Evolutionary conservation across 176 grass and related monocot species (phyloP).

Genomic region (Aegilops umbellulata): DNA sequence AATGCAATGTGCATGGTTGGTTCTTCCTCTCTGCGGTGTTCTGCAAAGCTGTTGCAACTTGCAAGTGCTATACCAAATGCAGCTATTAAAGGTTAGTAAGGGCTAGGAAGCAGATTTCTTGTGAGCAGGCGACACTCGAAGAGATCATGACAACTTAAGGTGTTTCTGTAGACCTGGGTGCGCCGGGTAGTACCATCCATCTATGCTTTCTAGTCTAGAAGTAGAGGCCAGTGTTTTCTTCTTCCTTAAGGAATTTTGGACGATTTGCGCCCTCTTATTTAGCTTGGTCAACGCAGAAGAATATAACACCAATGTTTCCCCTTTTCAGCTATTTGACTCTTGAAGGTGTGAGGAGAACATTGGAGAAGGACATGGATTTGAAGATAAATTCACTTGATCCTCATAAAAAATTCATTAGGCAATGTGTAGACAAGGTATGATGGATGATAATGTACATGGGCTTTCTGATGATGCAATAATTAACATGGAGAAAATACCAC

Average conservation of each 20-base stretch:
- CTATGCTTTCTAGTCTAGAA: not conserved
- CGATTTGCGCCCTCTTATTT: not conserved
- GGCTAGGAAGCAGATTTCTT: not conserved
- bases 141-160: not conserved
- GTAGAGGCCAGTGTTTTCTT: not conserved
- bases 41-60: not conserved
- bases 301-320: not conserved
- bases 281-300: not conserved
- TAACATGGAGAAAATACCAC: not conserved
- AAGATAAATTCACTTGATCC: constrained; percentile 72
- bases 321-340: constrained; percentile 81
- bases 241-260: not conserved
- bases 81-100: not conserved
- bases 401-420: constrained; percentile 82
- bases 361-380: constrained; percentile 82
- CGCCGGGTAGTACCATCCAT: not conserved
- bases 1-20: not conserved
- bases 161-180: not conserved
- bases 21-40: not conserved
- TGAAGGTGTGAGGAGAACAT: constrained; percentile 81
- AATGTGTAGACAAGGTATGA: constrained; percentile 79
- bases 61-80: not conserved
- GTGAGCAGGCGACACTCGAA: not conserved
- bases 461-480: not conserved
- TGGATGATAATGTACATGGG: not conserved